phyloP scores from a whole-genome alignment of 176 grass and related monocot genomes.

The Leersia perrieri region DNA sequence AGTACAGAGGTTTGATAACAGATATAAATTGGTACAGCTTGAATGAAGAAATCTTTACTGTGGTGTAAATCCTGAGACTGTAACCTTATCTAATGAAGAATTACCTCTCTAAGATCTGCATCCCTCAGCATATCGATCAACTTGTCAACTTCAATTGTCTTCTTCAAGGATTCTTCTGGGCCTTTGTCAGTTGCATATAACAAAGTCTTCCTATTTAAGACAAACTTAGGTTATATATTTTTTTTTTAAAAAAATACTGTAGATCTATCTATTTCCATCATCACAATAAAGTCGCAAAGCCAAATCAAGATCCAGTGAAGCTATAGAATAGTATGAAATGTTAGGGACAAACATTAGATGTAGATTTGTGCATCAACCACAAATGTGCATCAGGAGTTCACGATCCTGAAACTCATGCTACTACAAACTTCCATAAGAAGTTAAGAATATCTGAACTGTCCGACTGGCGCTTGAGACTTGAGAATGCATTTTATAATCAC shows the following conservation, averaged over 20 bases:
- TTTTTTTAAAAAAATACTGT: neutral
- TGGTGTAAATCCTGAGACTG: neutral
- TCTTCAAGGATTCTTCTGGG: constrained; percentile 75
- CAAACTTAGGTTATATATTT: constrained; percentile 3
- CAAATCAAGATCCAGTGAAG: neutral
- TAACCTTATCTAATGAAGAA: constrained; percentile 1
- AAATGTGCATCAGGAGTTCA: neutral
- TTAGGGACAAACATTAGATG: neutral
- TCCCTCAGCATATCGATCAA: constrained; percentile 80
- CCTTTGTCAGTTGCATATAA: constrained; percentile 54
- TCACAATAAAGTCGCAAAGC: neutral
- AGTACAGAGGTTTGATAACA: neutral
- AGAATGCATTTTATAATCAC: neutral
- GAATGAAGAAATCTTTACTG: neutral
- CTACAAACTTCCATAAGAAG: neutral
- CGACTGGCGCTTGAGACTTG: neutral
- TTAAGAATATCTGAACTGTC: neutral
- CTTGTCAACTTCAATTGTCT: constrained; percentile 75
- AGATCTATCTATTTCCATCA: neutral
- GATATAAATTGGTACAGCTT: neutral
- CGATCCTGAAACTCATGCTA: neutral
- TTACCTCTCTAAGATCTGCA: constrained; percentile 76
- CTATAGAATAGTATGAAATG: neutral
- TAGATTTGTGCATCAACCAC: neutral
- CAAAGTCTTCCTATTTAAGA: constrained; percentile 54